Evolutionary conservation across 805 yeast genomes (phyloP), one percentile per base, ranked within the genome.

Genomic region (Ogataea kodamae): DNA sequence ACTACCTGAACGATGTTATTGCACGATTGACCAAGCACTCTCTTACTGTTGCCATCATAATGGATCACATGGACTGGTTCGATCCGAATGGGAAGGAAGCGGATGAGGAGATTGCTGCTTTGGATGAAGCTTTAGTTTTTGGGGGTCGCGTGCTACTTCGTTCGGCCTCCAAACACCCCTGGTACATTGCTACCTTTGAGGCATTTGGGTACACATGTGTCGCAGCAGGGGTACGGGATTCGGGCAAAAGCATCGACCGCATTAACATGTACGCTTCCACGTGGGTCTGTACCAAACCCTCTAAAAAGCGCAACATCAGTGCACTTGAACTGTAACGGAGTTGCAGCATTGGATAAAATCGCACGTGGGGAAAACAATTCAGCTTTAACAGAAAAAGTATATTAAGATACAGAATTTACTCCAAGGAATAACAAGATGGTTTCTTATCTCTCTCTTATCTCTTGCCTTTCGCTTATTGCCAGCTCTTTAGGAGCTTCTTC

Each of bases 1-100:
- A 85, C 56, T 77, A 78, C 38, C 66, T 84, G 50, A 79, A 75
- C 51, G 88, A 83, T 50, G 92, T 85, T 3, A 74, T 81, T 42
- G 77, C 74, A 25, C 70, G 92, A 43, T 64, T 84, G 33, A 65
- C 77, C 16, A 64, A 70, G 30, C 70, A 73, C 36, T 73, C 87
- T 8, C 68, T 84, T 26, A 78, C 89, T 4, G 78, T 80, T 47
- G 90, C 90, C 19, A 74, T 84, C 25, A 81, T 84, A 34, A 84
- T 84, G 95, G 95, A 84, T 58, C 95, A 84, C 57, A 82, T 85
- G 92, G 95, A 85, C 60, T 84, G 95, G 95, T 84, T 84, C 53
- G 78, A 79, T 46, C 79, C 84, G 22, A 54, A 65, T 10, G 81
- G 80, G 6, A 50, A 50, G 3, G 88, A 81, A 13, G 89, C 86